Evolutionary conservation across 306 rosid species (phyloP).

Genomic region (Cicer bijugum): DNA sequence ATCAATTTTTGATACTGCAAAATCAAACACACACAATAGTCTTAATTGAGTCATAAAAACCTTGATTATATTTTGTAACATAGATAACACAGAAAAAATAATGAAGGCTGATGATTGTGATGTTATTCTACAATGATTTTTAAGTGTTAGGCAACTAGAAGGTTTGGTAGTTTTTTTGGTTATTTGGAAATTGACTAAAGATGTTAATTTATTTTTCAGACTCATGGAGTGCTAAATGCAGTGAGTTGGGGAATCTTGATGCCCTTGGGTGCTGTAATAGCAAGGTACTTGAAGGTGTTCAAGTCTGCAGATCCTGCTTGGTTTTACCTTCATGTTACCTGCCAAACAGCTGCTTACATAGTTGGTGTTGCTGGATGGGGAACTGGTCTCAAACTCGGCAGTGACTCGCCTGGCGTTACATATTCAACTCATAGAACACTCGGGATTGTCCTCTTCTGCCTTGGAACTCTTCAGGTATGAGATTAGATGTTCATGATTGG

Average conservation of each 20-base stretch:
- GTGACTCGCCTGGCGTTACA: constrained; percentile 56
- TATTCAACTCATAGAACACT: constrained; percentile 61
- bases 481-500: not conserved
- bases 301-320: constrained; percentile 92
- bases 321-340: constrained; percentile 88
- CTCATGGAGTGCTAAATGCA: constrained; percentile 74
- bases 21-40: too few species aligned
- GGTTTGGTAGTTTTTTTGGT: not conserved
- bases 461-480: constrained; percentile 71
- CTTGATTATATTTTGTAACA: too few species aligned
- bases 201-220: constrained; percentile 46
- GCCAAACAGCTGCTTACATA: constrained; percentile 83
- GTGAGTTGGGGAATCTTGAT: constrained; percentile 82
- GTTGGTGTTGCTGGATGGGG: constrained; percentile 97
- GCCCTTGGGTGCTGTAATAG: constrained; percentile 78
- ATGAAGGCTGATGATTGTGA: not conserved
- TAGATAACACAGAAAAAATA: too few species aligned
- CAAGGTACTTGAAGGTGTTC: constrained; percentile 81
- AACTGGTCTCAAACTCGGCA: constrained; percentile 89
- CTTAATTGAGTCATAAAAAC: too few species aligned
- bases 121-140: not conserved
- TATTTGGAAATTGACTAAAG: constrained; percentile 26
- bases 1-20: too few species aligned
- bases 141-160: not conserved
- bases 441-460: constrained; percentile 75